phyloP scores from a whole-genome alignment of 2,329 filamentous ascomycete species.

The Xylaria sp. region DNA sequence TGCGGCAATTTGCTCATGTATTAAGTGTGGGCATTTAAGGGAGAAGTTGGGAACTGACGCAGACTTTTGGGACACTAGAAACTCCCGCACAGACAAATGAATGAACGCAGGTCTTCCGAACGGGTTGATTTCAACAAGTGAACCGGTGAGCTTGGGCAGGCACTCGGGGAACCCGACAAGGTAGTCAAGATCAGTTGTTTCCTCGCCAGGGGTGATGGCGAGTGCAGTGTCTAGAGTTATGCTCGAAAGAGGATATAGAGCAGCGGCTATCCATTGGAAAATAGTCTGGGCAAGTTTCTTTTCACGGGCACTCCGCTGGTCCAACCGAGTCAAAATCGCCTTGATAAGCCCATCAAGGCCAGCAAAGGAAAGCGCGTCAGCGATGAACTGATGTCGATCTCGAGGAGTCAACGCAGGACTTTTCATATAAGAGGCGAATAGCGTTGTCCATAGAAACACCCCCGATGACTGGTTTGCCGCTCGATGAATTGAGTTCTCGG shows the following conservation, averaged over 20 bases:
- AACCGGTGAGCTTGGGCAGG: background rate
- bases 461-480: background rate
- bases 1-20: background rate
- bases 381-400: background rate
- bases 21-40: background rate
- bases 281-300: background rate
- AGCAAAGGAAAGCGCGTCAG: background rate
- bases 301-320: background rate
- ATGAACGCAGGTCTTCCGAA: background rate
- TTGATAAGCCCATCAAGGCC: background rate
- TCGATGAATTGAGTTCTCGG: background rate
- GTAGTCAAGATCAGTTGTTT: background rate
- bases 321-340: background rate
- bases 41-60: background rate
- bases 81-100: background rate
- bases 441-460: background rate
- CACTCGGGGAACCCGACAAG: slow-evolving; percentile 1
- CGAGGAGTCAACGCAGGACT: background rate
- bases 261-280: background rate
- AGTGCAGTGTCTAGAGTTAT: background rate
- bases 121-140: slow-evolving; percentile 1
- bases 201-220: background rate
- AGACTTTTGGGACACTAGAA: background rate
- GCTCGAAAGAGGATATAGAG: background rate
- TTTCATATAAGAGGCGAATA: background rate